A percentile compares a stretch with the other conserved stretches of the same genome.
phyloP scores from a whole-genome alignment of 345 rosid species.

The Eucalyptus erythrocorys region DNA sequence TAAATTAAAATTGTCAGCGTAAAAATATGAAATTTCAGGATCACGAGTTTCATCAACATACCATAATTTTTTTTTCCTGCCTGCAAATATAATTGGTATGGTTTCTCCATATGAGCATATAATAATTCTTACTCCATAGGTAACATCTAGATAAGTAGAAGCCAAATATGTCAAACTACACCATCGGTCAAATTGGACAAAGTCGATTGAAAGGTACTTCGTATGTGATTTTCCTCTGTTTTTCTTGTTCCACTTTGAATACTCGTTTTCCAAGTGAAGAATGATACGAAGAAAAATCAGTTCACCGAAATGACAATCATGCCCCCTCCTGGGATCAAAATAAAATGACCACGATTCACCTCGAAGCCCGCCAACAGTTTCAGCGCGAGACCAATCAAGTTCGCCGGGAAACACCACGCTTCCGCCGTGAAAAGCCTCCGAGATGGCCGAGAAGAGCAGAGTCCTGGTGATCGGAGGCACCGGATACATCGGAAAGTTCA shows the following conservation, averaged over 20 bases:
- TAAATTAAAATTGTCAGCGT: no score
- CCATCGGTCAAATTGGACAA: neutral
- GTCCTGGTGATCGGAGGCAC: constrained; percentile 2
- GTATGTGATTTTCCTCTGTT: neutral
- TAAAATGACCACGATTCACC: neutral
- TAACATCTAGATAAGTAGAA: neutral
- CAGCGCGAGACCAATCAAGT: neutral
- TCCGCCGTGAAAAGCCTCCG: neutral
- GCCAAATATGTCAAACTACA: neutral
- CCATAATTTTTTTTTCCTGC: fast-evolving
- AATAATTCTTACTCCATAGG: neutral
- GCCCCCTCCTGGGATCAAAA: neutral
- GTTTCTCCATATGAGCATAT: neutral
- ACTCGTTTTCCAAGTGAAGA: neutral
- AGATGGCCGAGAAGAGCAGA: constrained; percentile 1
- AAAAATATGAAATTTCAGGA: neutral
- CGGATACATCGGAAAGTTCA: neutral
- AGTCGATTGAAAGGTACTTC: neutral
- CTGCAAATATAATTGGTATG: fast-evolving
- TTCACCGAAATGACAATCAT: neutral
- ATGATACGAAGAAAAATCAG: neutral
- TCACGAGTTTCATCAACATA: no score
- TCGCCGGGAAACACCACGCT: neutral
- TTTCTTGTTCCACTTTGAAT: neutral
- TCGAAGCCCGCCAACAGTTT: neutral